These are phyloP conservation scores for Pythium oligandrum DNA, from an alignment of 352 stramenopile genomes.

Conservation along the genomic window DNA sequence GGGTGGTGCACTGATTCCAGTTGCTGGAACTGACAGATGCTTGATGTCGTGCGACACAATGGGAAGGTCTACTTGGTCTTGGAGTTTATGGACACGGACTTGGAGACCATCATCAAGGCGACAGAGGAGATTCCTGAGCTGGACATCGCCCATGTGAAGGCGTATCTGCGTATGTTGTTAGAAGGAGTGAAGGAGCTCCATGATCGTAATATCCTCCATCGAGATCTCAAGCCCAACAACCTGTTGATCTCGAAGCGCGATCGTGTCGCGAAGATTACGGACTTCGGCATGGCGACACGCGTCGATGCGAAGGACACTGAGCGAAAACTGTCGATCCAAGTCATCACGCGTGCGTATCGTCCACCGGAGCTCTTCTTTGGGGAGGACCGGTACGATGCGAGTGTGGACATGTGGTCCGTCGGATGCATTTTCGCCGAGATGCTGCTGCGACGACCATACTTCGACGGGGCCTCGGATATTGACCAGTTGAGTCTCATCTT, in stretches of 20 bases:
- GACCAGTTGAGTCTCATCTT: conserved; percentile 81
- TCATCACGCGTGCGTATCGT: conserved; percentile 71
- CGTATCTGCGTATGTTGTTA: conserved; percentile 66
- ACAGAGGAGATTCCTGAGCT: conserved; percentile 34
- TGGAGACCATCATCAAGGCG: conserved; percentile 52
- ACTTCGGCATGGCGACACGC: conserved; percentile 75
- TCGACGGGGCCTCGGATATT: conserved; percentile 72
- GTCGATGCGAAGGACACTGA: conserved; percentile 10
- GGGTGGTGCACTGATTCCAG: conserved; percentile 3
- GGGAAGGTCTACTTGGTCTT: conserved; percentile 69
- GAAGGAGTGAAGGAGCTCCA: conserved; percentile 59
- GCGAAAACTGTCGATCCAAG: conserved; percentile 53
- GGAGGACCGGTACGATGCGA: conserved; percentile 44
- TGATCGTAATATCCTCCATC: conserved; percentile 50
- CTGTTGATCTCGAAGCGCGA: conserved; percentile 46
- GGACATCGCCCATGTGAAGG: conserved; percentile 51
- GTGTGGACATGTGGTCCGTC: conserved; percentile 75
- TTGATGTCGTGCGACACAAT: conserved; percentile 52
- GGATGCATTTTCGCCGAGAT: conserved; percentile 82
- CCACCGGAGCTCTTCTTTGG: conserved; percentile 79
- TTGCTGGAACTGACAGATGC: conserved; percentile 24
- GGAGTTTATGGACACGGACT: conserved; percentile 78
- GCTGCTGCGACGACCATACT: conserved; percentile 49
- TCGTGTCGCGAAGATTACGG: conserved; percentile 60
- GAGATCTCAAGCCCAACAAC: conserved; percentile 84